Evolutionary conservation across 495 filamentous ascomycete species (phyloP), one percentile per base, ranked within the genome.

Genomic region (Trypethelium eluteriae): DNA sequence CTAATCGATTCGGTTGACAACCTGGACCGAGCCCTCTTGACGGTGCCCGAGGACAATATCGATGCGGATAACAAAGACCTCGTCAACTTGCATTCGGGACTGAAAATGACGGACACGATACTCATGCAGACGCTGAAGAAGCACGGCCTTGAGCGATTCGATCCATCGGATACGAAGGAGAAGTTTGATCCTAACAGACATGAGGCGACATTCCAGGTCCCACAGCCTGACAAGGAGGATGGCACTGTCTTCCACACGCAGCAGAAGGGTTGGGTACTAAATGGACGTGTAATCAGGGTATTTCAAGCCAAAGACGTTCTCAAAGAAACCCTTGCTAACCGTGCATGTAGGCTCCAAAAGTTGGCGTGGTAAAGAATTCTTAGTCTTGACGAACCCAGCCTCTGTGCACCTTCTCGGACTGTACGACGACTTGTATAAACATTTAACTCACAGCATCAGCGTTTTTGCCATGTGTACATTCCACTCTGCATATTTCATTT

Each of bases 111-210:
- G 44, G 91, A 96, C 78, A 81, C 73, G 69, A 94, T 96, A 74
- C 79, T 98, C 73, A 86, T 98, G 81, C 81, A 82, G 76, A 94
- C 94, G 41, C 83, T 98, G 67, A 83, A 89, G 82, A 97, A 93
- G 80, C 95, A 98, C 76, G 94, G 94, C 39, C 78, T 98, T 56
- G 90, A 96, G 82, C 83, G 93, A 70, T 92, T 96, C 76, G 87
- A 95, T 73, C 78, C 86, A 18, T 79, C 80, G 61, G 88, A 89
- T 73, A 79, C 81, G 32, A 80, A 78, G 57, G 79, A 82, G 73
- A 87, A 86, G 78, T 98, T 98, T 81, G 88, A 98, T 81, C 93
- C 94, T 63, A 96, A 97, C 76, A 81, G 88, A 75, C 94, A 98
- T 77, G 94, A 98, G 82, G 94, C 94, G 53, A 92, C 89, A 38